These are phyloP conservation scores for Termitomyces sp. DNA, from an alignment of 768 basidiomycete genomes.

Conservation along the genomic window DNA sequence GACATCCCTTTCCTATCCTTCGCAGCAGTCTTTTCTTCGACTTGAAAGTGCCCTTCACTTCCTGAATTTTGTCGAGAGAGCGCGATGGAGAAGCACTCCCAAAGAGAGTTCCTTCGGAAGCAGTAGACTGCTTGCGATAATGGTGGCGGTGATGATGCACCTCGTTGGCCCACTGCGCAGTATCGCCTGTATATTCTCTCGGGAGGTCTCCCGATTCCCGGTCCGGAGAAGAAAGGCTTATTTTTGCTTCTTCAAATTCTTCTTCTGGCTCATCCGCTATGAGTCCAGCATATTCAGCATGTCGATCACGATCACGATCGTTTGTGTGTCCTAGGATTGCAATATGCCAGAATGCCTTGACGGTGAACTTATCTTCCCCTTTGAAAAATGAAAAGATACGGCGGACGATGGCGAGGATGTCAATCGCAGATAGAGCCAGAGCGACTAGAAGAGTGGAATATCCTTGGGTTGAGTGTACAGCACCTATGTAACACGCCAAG, in stretches of 20 bases:
- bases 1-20: slow-evolving; percentile 43
- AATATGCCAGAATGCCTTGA: slow-evolving; percentile 53
- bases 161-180: slow-evolving; percentile 53
- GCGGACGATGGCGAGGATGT: slow-evolving; percentile 47
- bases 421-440: slow-evolving; percentile 37
- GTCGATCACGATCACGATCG: slow-evolving; percentile 15
- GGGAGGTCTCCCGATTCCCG: slow-evolving; percentile 27
- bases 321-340: slow-evolving; percentile 50
- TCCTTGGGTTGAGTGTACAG: slow-evolving; percentile 62
- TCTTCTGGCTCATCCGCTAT: slow-evolving; percentile 57
- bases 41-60: slow-evolving; percentile 23
- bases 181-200: slow-evolving; percentile 32
- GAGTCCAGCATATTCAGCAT: slow-evolving; percentile 57
- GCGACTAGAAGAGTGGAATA: slow-evolving; percentile 41
- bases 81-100: slow-evolving; percentile 41
- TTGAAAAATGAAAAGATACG: slow-evolving; percentile 49
- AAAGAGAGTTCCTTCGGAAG: slow-evolving; percentile 54
- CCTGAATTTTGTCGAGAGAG: slow-evolving; percentile 60
- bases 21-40: slow-evolving; percentile 24
- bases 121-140: slow-evolving; percentile 39
- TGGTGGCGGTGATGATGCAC: slow-evolving; percentile 37
- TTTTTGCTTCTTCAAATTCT: slow-evolving; percentile 46
- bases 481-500: slow-evolving; percentile 27
- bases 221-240: slow-evolving; percentile 19
- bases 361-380: slow-evolving; percentile 38